Evolutionary conservation across 441 rosid genomes (phyloP).

Genomic region (Francoa sonchifolia): DNA sequence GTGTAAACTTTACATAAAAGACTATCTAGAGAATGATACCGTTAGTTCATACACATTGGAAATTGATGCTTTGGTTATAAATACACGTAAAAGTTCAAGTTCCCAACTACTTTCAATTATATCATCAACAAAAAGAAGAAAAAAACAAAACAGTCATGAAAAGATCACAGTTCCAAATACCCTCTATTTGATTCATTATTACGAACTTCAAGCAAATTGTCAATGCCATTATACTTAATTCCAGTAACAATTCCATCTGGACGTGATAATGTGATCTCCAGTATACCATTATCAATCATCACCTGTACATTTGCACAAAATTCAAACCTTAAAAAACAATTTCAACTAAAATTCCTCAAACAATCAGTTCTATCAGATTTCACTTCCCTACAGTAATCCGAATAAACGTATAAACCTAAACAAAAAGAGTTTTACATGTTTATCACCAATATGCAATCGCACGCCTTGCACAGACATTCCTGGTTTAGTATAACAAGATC

Average conservation of each 20-base stretch:
- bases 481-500: too few relatives aligned
- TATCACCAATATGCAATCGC: slow-evolving; percentile 51
- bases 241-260: slow-evolving; percentile 71
- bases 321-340: slow-evolving; percentile 7
- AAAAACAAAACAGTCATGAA: too few relatives aligned
- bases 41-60: too few relatives aligned
- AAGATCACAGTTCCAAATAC: too few relatives aligned
- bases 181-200: slow-evolving; percentile 69
- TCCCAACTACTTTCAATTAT: too few relatives aligned
- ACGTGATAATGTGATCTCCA: slow-evolving; percentile 46
- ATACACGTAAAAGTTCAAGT: too few relatives aligned
- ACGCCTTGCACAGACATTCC: slow-evolving; percentile 52
- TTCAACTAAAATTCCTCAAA: background rate
- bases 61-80: too few relatives aligned
- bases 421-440: slow-evolving; percentile 35
- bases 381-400: too few relatives aligned
- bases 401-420: too few relatives aligned
- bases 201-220: slow-evolving; percentile 53
- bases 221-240: slow-evolving; percentile 33
- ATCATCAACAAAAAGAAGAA: too few relatives aligned
- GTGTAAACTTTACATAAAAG: too few relatives aligned
- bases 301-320: slow-evolving; percentile 28
- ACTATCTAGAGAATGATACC: too few relatives aligned
- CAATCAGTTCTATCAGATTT: background rate
- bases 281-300: slow-evolving; percentile 55